Base-by-base conservation (phyloP, 2,329 filamentous ascomycete species). In the Furcasterigmium sp. region DNA sequence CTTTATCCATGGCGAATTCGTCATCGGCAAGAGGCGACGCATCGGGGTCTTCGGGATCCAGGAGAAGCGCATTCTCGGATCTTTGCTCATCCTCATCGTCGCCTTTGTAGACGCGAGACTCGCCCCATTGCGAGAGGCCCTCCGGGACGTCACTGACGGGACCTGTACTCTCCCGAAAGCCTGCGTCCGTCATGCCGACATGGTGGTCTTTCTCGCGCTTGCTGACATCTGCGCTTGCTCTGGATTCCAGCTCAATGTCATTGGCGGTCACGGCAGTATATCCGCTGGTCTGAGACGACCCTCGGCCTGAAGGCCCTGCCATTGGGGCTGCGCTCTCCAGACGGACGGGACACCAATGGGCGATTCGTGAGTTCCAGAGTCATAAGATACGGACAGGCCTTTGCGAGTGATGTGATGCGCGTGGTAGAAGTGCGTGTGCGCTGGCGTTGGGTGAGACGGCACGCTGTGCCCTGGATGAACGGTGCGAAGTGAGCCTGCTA, bases 41-140 rank as follows among this genome's bases (percentile, higher is more conserved):
- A 4, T 66, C 66, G 3, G 72, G 68, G 3, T 71, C 59, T 46
- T 73, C 72, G 1, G 75, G 73, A 50, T 79, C 73, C 53, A 80
- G 57, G n/a, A 81, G 67, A 34, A 75, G 70, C 55, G 79, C 76
- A 51, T 76, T 63, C 55, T 80, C 77, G 21, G 70, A 72, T 37
- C 59, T 69, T 44, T 68, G 60, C 46, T 75, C 73, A 42, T 70
- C 67, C 28, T 68, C 67, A 35, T 61, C 55, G 28, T 67, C 53
- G 25, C 54, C 59, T 37, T 59, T 53, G 35, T 60, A 57, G 47
- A 55, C 57, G 37, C 58, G 62, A 43, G 67, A 63, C 49, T 68
- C 61, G 47, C 57, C 60, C 67, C 69, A 69, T 49, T 65, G 60
- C 20, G 65, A 63, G 47, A 65, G 56, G 37, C 65, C 60, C 45